Conservation (phyloP, 2,329 filamentous ascomycete genomes). For the Erysiphe pisi region DNA sequence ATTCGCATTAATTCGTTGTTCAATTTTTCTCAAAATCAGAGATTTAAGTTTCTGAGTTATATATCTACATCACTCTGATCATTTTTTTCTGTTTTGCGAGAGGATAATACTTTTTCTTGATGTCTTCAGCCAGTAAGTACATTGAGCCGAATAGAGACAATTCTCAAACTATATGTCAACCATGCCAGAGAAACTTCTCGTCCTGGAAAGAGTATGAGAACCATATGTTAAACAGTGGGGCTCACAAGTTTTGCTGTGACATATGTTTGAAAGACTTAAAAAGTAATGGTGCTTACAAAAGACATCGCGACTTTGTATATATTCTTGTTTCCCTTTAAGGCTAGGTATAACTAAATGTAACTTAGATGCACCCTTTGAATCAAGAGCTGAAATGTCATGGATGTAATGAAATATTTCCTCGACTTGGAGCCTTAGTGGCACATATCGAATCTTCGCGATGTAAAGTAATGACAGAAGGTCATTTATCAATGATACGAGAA, state of each 20-base stretch:
- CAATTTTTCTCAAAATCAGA: too few species aligned
- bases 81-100: too few species aligned
- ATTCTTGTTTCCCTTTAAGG: background rate
- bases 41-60: too few species aligned
- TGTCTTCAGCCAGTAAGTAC: too few species aligned
- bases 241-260: conserved; percentile 21
- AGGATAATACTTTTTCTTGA: too few species aligned
- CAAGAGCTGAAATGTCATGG: conserved; percentile 32
- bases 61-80: too few species aligned
- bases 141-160: too few species aligned
- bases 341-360: conserved; percentile 2
- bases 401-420: conserved; percentile 31
- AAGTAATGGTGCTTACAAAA: conserved; percentile 9
- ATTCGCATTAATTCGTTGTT: too few species aligned
- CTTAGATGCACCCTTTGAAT: conserved; percentile 27
- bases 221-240: conserved; percentile 24
- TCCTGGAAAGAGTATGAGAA: background rate
- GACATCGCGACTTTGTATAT: conserved; percentile 22
- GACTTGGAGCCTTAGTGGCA: conserved; percentile 32
- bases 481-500: conserved; percentile 28
- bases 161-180: too few species aligned
- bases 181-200: too few species aligned
- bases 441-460: conserved; percentile 32
- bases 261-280: conserved; percentile 28
- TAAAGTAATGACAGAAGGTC: conserved; percentile 23